These are phyloP conservation scores for Mortierella sp. DNA, from an alignment of 371 early-diverging fungal genomes.

Conservation along the genomic window DNA sequence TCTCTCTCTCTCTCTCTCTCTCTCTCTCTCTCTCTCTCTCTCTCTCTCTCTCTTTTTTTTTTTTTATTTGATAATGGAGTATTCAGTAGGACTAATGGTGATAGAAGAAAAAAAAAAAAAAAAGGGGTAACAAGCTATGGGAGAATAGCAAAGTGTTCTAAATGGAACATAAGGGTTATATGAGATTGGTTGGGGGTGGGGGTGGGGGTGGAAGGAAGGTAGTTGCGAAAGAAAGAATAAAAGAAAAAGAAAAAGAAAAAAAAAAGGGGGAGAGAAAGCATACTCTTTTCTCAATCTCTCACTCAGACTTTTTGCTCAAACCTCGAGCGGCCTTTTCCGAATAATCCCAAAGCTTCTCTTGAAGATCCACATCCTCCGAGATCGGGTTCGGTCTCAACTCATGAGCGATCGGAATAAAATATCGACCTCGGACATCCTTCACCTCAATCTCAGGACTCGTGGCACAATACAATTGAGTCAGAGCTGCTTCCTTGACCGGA, in stretches of 20 bases:
- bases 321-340: conserved; percentile 40
- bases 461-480: conserved; percentile 56
- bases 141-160: neutral
- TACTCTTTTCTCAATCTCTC: no score
- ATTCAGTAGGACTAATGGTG: no score
- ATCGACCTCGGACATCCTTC: conserved; percentile 61
- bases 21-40: no score
- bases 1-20: neutral
- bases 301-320: conserved; percentile 13
- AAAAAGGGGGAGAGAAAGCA: no score
- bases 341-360: conserved; percentile 56
- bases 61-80: no score
- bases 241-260: no score
- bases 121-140: neutral
- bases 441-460: conserved; percentile 51
- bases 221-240: no score
- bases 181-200: no score
- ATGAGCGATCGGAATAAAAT: conserved; percentile 56
- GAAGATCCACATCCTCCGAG: conserved; percentile 38
- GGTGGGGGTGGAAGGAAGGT: no score
- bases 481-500: conserved; percentile 26
- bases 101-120: neutral
- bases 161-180: neutral
- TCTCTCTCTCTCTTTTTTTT: neutral
- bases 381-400: conserved; percentile 18